Evolutionary conservation across 2,329 filamentous ascomycete genomes (phyloP), one percentile per base, ranked within the genome.

Genomic region (Cladosporium sp.): DNA sequence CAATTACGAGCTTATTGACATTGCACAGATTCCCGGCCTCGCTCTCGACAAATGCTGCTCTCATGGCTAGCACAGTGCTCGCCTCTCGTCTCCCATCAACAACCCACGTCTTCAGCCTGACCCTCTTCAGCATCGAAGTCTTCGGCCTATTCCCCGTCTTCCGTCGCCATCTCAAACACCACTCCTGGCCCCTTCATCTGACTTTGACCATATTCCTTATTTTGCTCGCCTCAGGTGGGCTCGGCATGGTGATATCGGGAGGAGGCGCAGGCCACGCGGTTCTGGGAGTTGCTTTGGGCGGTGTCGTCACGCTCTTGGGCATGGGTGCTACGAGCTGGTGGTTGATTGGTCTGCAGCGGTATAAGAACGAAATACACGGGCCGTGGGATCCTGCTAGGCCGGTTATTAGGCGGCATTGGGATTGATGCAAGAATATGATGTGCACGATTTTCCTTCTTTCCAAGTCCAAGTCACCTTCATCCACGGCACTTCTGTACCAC

Each of bases 111-210:
- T 98, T 98, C 64, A 92, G 86, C 55, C 75, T 98, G 25, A 96
- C 92, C 0, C 80, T 98, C 5, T 97, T 98, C 77, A 91, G 85
- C 54, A 97, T 98, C 59, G 89, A 98, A 67, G 89, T 98, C 1
- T 98, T 97, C 68, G 93, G 92, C 0, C 77, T 98, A 7, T 97
- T 97, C 59, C 93, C 93, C n/a, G 91, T 98, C 4, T 97, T 97
- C 64, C 77, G 93, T n/a, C 80, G 91, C 5, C 88, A 95, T 63
- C 80, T 95, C 8, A 81, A 88, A 13, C 85, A 92, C 64, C 80
- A 86, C 32, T 90, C 84, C 52, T 93, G 88, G 84, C 78, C 75
- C 1, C 88, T 90, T 19, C 91, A 98, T 67, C 76, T 93, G 3
- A 63, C 80, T 1, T 76, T 96, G 18, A 95, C 92, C 0, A 74